Evolutionary conservation across 2,329 filamentous ascomycete genomes (phyloP).

Genomic region (Calonectria honghensis): DNA sequence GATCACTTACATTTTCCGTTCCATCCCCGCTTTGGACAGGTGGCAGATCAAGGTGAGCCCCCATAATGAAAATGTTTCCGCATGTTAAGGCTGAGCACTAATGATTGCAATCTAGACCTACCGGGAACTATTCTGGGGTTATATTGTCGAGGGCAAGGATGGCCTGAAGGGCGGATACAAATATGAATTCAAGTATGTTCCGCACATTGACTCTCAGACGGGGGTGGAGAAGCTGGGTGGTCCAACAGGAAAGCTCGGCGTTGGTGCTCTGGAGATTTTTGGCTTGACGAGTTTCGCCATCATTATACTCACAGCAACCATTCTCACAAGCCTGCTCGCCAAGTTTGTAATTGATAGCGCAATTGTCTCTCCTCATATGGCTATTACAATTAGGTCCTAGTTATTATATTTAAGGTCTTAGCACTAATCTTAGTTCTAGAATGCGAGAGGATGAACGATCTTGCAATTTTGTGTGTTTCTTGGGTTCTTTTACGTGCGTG

Average conservation of each 20-base stretch:
- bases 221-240: conserved; percentile 11
- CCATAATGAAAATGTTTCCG: too few species aligned
- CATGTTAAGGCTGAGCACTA: background rate
- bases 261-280: conserved; percentile 16
- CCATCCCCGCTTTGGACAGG: conserved; percentile 15
- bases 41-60: conserved; percentile 26
- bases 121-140: conserved; percentile 23
- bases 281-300: conserved; percentile 7
- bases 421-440: background rate
- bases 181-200: conserved; percentile 35
- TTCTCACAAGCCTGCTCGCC: background rate
- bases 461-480: background rate
- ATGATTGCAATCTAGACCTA: background rate
- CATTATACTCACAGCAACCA: background rate
- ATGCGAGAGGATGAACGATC: background rate
- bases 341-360: background rate
- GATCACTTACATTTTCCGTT: conserved; percentile 21
- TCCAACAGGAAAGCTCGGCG: background rate
- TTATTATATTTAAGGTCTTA: background rate
- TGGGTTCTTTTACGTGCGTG: background rate
- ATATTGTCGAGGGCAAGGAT: conserved; percentile 26
- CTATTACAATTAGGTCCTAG: background rate
- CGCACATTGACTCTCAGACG: conserved; percentile 8
- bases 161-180: conserved; percentile 27
- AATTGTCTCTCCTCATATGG: background rate